Conservation (phyloP, 108 stramenopile species). For the Nitzschia sp. region DNA sequence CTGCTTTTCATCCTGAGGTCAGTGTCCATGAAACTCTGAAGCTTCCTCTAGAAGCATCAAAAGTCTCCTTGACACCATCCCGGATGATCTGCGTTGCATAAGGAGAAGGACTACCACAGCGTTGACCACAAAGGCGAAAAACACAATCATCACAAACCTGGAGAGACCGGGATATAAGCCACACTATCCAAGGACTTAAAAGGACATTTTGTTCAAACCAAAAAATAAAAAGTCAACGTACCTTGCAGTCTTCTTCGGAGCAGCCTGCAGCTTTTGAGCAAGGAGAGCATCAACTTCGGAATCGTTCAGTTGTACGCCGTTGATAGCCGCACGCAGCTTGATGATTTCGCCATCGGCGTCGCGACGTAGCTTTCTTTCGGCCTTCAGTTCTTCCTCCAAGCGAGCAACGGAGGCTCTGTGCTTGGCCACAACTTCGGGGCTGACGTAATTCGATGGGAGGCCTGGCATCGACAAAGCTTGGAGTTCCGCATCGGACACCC, state of each 20-base stretch:
- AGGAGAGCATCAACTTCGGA: conserved; percentile 66
- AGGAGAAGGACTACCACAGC: conserved; percentile 17
- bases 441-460: conserved; percentile 42
- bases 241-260: conserved; percentile 23
- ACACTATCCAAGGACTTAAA: no score
- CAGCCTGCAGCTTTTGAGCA: conserved; percentile 33
- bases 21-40: background rate
- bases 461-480: conserved; percentile 16
- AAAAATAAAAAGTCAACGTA: conserved; percentile 16
- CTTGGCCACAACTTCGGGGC: conserved; percentile 71
- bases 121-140: conserved; percentile 19
- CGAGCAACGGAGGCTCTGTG: conserved; percentile 66
- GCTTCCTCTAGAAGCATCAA: background rate
- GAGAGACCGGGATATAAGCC: no score
- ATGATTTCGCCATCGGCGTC: conserved; percentile 84
- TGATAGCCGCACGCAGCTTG: conserved; percentile 71
- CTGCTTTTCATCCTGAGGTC: background rate
- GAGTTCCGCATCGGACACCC: conserved; percentile 12
- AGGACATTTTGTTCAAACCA: conserved; percentile 6
- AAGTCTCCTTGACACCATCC: conserved; percentile 1
- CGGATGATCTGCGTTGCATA: conserved; percentile 21
- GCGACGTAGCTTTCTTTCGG: conserved; percentile 65
- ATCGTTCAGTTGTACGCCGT: conserved; percentile 64
- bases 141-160: conserved; percentile 28
- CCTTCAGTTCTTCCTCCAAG: conserved; percentile 75